Base-by-base conservation (phyloP, 768 basidiomycete species). In the Boletus reticulatus region DNA sequence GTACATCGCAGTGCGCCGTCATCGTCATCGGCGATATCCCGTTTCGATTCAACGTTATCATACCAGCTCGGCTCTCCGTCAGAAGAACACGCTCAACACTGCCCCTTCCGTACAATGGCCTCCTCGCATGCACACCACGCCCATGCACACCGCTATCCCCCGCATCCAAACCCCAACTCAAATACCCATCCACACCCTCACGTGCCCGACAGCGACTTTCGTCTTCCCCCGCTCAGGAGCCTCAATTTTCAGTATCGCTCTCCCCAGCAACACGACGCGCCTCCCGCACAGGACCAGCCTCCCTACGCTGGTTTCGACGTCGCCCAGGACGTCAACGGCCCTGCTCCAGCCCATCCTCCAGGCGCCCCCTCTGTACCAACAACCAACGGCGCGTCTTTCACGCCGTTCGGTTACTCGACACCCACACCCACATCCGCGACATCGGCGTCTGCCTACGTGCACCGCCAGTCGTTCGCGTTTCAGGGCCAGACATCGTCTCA, bases 151-250 rank as follows among this genome's bases (percentile, higher is more conserved):
- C 63, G 66, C 48, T 63, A 63, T 31, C 44, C 53, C 22, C 39
- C 53, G 5, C 55, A 57, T n/a, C 34, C 45, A 16, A 52, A 52
- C 46, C 19, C 47, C 19, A 48, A 55, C 58, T 72, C 53, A 60
- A 64, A 75, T 37, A 64, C 71, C 5, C 65, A 50, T 31, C 72
- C 72, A 19, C 73, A 73, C 8, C 63, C 74, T 36, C 74, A 71
- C 59, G 69, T 74, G 50, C 72, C 71, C 24, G 48, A 78, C 64
- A 77, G 72, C 55, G 74, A 78, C 54, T 71, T 83, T 62, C 84
- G 85, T 38, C 79, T 88, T 6, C 88, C 88, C 0, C 87, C 87
- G 19, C 78, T 89, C 68, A 88, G 83, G 73, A 85, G 87, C 66
- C 78, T 90, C 67, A 85, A 87, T 67, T 88, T 89, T 59, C 67